Conservation (phyloP, 2,329 filamentous ascomycete species). For the Coniochaeta hoffmannii region DNA sequence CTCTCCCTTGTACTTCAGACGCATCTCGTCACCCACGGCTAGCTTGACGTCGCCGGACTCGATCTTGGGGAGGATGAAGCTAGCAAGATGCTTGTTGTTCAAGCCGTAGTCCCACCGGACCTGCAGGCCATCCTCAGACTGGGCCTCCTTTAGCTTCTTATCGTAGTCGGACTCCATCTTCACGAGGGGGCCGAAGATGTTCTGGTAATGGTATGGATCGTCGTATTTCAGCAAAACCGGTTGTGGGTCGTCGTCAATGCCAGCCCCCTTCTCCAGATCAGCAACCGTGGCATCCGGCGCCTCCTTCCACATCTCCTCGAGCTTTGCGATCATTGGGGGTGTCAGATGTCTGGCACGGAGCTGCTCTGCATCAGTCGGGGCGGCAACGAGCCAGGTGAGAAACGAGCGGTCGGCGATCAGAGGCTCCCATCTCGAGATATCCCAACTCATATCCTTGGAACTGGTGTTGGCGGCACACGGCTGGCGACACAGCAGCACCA, state of each 20-base stretch:
- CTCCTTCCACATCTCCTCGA: constrained; percentile 99
- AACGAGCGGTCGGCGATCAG: constrained; percentile 96
- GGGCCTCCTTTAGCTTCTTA: constrained; percentile 95
- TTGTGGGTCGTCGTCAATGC: constrained; percentile 89
- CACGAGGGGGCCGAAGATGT: constrained; percentile 93
- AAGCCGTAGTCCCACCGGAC: constrained; percentile 93
- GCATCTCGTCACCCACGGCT: constrained; percentile 97
- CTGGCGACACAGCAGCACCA: constrained; percentile 92
- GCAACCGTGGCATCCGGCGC: constrained; percentile 81
- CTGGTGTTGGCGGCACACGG: constrained; percentile 92
- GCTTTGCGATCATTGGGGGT: constrained; percentile 87
- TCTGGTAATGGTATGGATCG: constrained; percentile 97
- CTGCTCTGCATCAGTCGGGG: constrained; percentile 90
- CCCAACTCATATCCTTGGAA: constrained; percentile 99
- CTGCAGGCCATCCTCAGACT: constrained; percentile 90
- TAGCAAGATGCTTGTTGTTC: constrained; percentile 95
- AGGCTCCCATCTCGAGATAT: constrained; percentile 95
- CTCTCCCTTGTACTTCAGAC: constrained; percentile 91
- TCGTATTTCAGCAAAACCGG: constrained; percentile 92
- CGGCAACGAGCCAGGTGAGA: constrained; percentile 82
- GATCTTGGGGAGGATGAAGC: constrained; percentile 92
- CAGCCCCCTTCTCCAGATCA: constrained; percentile 84
- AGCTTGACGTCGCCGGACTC: constrained; percentile 97
- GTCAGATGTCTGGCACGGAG: constrained; percentile 89
- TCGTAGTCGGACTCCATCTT: constrained; percentile 99